Base-by-base conservation (phyloP, 257 asterid species). In the Rauvolfia tetraphylla region DNA sequence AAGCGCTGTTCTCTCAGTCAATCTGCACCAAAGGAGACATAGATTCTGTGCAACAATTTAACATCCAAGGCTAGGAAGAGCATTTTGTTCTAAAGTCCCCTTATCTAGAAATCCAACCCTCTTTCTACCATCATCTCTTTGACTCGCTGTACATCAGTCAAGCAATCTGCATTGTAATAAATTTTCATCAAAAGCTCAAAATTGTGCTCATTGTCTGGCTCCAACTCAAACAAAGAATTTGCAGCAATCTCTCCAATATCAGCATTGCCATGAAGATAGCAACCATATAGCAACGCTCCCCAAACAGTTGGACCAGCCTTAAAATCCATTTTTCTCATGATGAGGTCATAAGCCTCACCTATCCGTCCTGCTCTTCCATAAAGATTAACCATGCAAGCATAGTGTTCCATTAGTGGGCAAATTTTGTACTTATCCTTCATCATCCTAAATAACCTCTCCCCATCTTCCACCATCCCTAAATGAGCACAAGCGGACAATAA, bases 241-340 rank as follows among this genome's bases (percentile, higher is more conserved):
- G 94, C 93, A 4, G 92, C 96, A 51, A 73, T 83, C 77, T 89
- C 96, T 41, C 91, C 96, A 12, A 93, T 70, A 36, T 82, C 87
- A 20, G 79, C 84, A 66, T 88, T 87, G 23, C 91, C 90, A 72
- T 86, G 90, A 76, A 86, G 85, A 76, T 75, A 88, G 83, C 98
- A 93, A 54, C 94, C 95, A 58, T 88, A 90, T 4, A 93, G 90
- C 86, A 93, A 82, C 0, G 98, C 96, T 29, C 98, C 98, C 97
- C 97, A 94, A 14, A 90, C 92, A 25, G 95, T 86, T 22, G 96
- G 88, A 29, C 97, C 96, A 31, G 93, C 93, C 79, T 87, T 88
- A 8, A 79, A 70, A 74, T 85, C 90, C 89, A 90, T 92, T 62
- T 66, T 76, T 0, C 79, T 83, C 73, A 33, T 72, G 41, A 92